Evolutionary conservation across 192 early-diverging fungal species (phyloP).

Genomic region (Lunasporangiospora selenospora): DNA sequence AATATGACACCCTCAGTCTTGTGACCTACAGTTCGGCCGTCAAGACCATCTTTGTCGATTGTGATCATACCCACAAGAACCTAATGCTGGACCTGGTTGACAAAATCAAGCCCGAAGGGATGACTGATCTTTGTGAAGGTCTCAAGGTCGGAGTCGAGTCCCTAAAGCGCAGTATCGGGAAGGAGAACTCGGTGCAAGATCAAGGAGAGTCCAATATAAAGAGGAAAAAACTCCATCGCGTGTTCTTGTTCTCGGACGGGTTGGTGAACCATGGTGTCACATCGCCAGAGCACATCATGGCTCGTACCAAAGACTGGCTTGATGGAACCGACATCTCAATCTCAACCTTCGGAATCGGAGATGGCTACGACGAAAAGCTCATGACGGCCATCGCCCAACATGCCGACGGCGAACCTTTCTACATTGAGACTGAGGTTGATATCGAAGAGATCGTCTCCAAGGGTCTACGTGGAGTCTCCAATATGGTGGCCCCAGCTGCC

Average conservation of each 20-base stretch:
- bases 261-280: constrained; percentile 23
- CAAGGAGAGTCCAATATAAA: not conserved
- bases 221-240: constrained; percentile 19
- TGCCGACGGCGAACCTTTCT: constrained; percentile 26
- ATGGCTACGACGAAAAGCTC: constrained; percentile 35
- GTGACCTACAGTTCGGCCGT: constrained; percentile 14
- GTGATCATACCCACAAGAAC: constrained; percentile 26
- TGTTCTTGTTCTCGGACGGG: constrained; percentile 37
- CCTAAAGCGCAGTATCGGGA: constrained; percentile 21
- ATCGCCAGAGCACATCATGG: constrained; percentile 5
- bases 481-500: constrained; percentile 21
- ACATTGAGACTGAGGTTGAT: constrained; percentile 29
- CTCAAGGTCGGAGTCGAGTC: constrained; percentile 22
- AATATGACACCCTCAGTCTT: constrained; percentile 31
- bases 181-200: constrained; percentile 9
- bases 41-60: constrained; percentile 29
- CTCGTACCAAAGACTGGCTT: constrained; percentile 21
- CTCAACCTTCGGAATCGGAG: constrained; percentile 41
- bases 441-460: constrained; percentile 38
- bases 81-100: constrained; percentile 18
- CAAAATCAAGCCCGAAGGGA: constrained; percentile 3
- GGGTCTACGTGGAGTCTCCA: constrained; percentile 33
- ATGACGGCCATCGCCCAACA: constrained; percentile 30
- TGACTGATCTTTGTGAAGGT: constrained; percentile 18
- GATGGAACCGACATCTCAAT: constrained; percentile 19